These are phyloP conservation scores for Calonectria hongkongensis DNA, from an alignment of 2,329 filamentous ascomycete species.

Conservation along the genomic window DNA sequence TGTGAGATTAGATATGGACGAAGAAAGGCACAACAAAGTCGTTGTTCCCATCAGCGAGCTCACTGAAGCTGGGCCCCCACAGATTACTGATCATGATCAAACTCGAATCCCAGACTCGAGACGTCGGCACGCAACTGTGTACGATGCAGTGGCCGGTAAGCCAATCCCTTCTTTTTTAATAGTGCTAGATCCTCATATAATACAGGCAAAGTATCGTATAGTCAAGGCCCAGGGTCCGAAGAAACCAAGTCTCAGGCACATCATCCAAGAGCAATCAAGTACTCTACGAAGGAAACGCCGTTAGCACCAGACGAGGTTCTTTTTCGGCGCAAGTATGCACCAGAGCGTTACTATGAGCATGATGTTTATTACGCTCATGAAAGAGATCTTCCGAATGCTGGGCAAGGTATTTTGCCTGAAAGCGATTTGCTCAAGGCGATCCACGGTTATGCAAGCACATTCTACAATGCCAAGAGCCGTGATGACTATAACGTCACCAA, in stretches of 20 bases:
- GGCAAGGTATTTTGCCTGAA: slow-evolving; percentile 74
- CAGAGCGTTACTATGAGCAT: slow-evolving; percentile 80
- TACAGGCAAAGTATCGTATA: slow-evolving; percentile 57
- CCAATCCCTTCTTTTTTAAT: slow-evolving; percentile 23
- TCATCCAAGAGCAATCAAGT: slow-evolving; percentile 47
- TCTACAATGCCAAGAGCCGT: slow-evolving; percentile 71
- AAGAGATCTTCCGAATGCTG: slow-evolving; percentile 68
- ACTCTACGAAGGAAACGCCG: slow-evolving; percentile 54
- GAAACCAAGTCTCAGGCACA: slow-evolving; percentile 40
- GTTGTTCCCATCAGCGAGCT: slow-evolving; percentile 40
- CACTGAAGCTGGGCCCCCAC: slow-evolving; percentile 34
- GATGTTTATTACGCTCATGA: slow-evolving; percentile 83
- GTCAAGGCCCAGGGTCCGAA: slow-evolving; percentile 49
- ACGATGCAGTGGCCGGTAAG: slow-evolving; percentile 83
- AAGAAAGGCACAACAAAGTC: slow-evolving; percentile 15
- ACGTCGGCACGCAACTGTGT: slow-evolving; percentile 73
- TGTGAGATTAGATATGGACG: slow-evolving; percentile 40
- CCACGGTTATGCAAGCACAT: slow-evolving; percentile 80
- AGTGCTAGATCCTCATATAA: slow-evolving; percentile 51
- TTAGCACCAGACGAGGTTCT: slow-evolving; percentile 83
- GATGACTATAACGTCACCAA: slow-evolving; percentile 45
- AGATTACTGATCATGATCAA: slow-evolving; percentile 38
- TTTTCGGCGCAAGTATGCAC: slow-evolving; percentile 79
- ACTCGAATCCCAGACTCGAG: slow-evolving; percentile 42
- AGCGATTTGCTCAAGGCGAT: slow-evolving; percentile 82